Base-by-base conservation (phyloP, 495 filamentous ascomycete genomes). In the Cenococcum geophilum region DNA sequence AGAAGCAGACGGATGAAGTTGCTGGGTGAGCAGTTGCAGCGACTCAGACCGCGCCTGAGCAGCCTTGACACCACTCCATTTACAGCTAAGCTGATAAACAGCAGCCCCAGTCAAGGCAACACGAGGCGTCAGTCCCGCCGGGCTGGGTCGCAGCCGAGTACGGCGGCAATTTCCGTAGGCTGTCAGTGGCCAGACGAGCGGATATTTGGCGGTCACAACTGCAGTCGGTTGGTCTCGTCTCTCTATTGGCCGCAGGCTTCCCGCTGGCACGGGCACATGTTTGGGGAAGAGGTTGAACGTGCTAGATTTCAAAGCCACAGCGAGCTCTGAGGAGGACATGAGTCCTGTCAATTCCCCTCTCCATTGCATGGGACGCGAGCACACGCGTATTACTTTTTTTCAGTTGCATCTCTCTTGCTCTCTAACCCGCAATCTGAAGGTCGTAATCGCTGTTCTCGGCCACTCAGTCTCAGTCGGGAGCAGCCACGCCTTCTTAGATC, bases 1-100 rank as follows among this genome's bases (percentile, higher is more conserved):
- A 35, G 54, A 58, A 55, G 35, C 45, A 32, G 27, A 36, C 37
- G 61, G 63, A 55, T 65, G 63, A 65, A 62, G 64, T 62, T 54
- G 59, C 27, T 52, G 21, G 1, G 25, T n/a, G 43, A 48, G 2
- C 5, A 3, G 49, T 21, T 21, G 21, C 49, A 12, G 14, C 49
- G 49, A 22, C 20, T 52, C 20, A 52, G 20, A 23, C 12, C 21
- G 21, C 21, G 21, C 21, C 49, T 14, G 25, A 52, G 25, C 21
- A 32, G 21, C 43, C 43, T 48, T 48, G 43, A 52, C 12, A 52
- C 20, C 20, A 5, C 20, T 23, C 21, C 21, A 52, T 18, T 14
- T 45, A 21, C 10, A 49, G 58, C 58, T 25, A 20, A 35, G 25
- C 48, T 14, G 58, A 54, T 43, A 55, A 61, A 55, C 58, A 61